phyloP scores from a whole-genome alignment of 768 basidiomycete genomes.

The Auricularia cornea region DNA sequence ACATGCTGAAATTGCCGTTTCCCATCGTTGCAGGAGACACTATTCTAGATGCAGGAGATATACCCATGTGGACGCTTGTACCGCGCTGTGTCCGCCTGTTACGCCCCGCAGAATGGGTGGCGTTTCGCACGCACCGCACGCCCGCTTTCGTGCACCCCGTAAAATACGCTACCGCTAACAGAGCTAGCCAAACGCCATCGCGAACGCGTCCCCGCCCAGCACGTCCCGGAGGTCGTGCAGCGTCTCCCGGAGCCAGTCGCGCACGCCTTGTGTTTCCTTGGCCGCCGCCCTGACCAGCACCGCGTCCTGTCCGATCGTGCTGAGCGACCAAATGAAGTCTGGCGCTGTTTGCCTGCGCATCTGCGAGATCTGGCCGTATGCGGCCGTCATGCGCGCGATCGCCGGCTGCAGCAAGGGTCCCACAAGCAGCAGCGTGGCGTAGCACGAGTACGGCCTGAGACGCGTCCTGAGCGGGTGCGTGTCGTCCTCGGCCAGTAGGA shows the following conservation, averaged over 20 bases:
- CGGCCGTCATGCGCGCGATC: constrained; percentile 37
- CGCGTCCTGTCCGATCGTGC: constrained; percentile 41
- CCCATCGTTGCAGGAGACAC: constrained; percentile 49
- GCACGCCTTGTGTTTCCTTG: constrained; percentile 66
- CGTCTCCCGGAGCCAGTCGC: constrained; percentile 54
- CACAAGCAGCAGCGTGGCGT: constrained; percentile 75
- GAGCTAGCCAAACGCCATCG: constrained; percentile 40
- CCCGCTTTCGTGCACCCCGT: not conserved
- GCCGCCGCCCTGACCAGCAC: constrained; percentile 69
- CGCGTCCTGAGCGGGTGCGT: constrained; percentile 46
- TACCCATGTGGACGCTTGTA: not conserved
- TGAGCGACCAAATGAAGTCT: constrained; percentile 78
- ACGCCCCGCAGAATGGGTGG: not conserved
- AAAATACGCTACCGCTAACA: not conserved
- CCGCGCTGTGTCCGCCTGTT: not conserved
- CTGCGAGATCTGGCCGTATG: constrained; percentile 51
- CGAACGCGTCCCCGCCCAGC: constrained; percentile 58
- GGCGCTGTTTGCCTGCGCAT: constrained; percentile 47
- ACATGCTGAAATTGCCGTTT: not conserved
- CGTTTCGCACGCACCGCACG: not conserved
- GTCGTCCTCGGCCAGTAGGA: constrained; percentile 56
- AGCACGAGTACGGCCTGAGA: constrained; percentile 79
- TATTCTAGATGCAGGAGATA: constrained; percentile 42
- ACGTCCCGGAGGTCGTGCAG: constrained; percentile 43
- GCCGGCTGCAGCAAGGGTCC: constrained; percentile 53